phyloP scores from a whole-genome alignment of 768 basidiomycete species.

The Lentinula lateritia region DNA sequence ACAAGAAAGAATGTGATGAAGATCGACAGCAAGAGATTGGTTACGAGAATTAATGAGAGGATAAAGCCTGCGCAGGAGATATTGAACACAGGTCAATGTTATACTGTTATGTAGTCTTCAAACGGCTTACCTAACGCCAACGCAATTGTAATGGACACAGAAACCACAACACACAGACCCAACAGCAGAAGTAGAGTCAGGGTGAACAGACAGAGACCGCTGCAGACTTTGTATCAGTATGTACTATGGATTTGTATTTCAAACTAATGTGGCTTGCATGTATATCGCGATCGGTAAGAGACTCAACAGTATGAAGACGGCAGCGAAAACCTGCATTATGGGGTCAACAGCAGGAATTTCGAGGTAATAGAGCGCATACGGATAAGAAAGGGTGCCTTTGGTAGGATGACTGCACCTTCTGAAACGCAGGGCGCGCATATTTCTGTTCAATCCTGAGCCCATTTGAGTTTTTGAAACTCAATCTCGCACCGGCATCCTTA shows the following conservation, averaged over 20 bases:
- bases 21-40: constrained; percentile 21
- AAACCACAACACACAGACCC: constrained; percentile 16
- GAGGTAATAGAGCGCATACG: not conserved
- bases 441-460: not conserved
- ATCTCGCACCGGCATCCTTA: not conserved
- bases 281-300: constrained; percentile 22
- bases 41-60: constrained; percentile 17
- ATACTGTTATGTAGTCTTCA: not conserved
- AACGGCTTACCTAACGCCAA: constrained; percentile 16
- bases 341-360: not conserved
- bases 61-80: constrained; percentile 10
- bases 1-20: constrained; percentile 16
- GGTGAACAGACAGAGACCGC: constrained; percentile 22
- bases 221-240: constrained; percentile 11
- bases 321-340: constrained; percentile 20
- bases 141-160: constrained; percentile 16
- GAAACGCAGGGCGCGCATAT: not conserved
- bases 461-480: not conserved
- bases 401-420: not conserved
- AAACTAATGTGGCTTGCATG: constrained; percentile 15
- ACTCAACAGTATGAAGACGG: constrained; percentile 20
- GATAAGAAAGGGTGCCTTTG: not conserved
- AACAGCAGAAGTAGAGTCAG: constrained; percentile 18
- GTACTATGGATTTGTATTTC: not conserved
- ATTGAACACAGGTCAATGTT: not conserved